Evolutionary conservation across 129 eudicot species (phyloP).

Genomic region (Arctium minus): DNA sequence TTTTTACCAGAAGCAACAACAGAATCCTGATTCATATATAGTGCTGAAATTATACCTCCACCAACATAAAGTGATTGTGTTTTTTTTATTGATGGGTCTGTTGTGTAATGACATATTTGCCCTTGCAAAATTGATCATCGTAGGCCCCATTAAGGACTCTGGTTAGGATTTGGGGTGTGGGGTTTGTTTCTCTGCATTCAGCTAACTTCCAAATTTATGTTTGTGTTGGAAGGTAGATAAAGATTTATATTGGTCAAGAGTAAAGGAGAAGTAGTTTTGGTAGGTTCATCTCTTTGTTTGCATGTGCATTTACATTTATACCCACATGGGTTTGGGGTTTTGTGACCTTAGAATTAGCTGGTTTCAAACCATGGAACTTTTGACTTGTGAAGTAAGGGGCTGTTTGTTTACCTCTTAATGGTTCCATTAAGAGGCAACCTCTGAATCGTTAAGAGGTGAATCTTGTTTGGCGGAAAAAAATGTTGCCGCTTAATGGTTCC

Average conservation of each 20-base stretch:
- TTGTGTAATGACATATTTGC: constrained; percentile 8
- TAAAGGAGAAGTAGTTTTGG: constrained; percentile 22
- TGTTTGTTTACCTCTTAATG: no score
- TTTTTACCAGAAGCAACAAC: constrained; percentile 13
- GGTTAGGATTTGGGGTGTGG: constrained; percentile 22
- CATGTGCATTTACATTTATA: constrained; percentile 27
- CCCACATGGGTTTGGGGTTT: constrained; percentile 32
- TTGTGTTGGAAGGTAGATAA: constrained; percentile 33
- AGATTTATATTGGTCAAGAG: constrained; percentile 22
- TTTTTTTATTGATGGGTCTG: constrained; percentile 12
- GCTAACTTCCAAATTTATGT: constrained; percentile 23
- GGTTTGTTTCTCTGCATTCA: constrained; percentile 8
- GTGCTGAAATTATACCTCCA: constrained; percentile 16
- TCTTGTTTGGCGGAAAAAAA: no score
- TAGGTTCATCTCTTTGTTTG: constrained; percentile 22
- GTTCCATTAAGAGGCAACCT: no score
- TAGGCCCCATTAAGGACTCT: constrained; percentile 18
- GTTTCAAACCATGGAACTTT: constrained; percentile 12
- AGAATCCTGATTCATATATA: constrained; percentile 22
- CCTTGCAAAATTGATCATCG: constrained; percentile 13
- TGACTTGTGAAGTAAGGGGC: not conserved
- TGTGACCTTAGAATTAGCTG: constrained; percentile 7
- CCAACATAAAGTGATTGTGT: constrained; percentile 16
- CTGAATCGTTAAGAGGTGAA: no score
- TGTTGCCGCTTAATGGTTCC: no score